Evolutionary conservation across 345 rosid genomes (phyloP).

Genomic region (Arabidopsis suecica): DNA sequence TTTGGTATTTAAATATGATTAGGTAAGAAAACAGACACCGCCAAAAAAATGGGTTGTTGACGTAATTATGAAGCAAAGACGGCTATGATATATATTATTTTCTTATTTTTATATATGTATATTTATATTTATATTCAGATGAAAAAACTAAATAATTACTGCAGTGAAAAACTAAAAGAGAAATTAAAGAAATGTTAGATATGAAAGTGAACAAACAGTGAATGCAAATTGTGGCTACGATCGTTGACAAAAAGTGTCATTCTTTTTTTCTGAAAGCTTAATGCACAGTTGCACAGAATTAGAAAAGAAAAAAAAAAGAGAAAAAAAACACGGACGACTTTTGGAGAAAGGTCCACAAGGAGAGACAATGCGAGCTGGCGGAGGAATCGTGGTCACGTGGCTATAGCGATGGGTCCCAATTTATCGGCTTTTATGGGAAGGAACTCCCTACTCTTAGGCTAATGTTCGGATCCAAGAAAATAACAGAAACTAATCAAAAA

Average conservation of each 20-base stretch:
- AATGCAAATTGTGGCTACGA: constrained; percentile 4
- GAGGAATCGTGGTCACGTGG: constrained; percentile 45
- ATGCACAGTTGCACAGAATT: neutral
- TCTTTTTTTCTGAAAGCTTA: neutral
- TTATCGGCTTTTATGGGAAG: constrained; percentile 20
- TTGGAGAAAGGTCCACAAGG: constrained; percentile 32
- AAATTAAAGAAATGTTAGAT: neutral
- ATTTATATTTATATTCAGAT: neutral
- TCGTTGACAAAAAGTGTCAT: constrained; percentile 11
- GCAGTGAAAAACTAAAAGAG: neutral
- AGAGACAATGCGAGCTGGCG: constrained; percentile 44
- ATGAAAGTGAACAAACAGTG: constrained; percentile 6
- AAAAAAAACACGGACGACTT: constrained; percentile 30
- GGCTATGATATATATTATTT: constrained; percentile 4
- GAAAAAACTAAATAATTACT: neutral
- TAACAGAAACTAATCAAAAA: no score
- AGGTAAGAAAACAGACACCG: constrained; percentile 30
- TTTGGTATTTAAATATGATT: constrained; percentile 20
- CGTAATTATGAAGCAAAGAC: constrained; percentile 22
- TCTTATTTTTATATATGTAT: neutral
- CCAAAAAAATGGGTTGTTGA: constrained; percentile 26
- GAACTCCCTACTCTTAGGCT: neutral
- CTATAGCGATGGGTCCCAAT: constrained; percentile 33
- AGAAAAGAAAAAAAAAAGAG: neutral
- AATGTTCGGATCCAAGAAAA: no score